phyloP scores from a whole-genome alignment of 768 basidiomycete genomes.

The Leccinum aurantiacum region DNA sequence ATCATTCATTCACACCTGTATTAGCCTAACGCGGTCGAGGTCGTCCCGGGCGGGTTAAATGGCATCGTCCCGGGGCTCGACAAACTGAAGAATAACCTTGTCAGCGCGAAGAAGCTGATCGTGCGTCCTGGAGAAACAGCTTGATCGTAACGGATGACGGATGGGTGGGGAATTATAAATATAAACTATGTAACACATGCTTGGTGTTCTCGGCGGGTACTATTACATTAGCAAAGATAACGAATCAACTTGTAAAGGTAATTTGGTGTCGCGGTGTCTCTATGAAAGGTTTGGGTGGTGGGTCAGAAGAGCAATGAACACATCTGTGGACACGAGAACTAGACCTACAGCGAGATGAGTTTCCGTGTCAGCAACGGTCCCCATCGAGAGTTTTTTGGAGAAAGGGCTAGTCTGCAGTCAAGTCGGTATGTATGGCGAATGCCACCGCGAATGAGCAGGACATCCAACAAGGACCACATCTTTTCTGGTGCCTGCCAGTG shows the following conservation, averaged over 20 bases:
- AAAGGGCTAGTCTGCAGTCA: too few species aligned
- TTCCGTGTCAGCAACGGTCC: too few species aligned
- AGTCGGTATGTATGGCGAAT: conserved; percentile 59
- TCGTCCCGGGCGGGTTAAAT: conserved; percentile 39
- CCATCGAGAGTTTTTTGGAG: too few species aligned
- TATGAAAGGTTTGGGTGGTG: conserved; percentile 41
- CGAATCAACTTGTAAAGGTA: too few species aligned
- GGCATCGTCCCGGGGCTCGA: conserved; percentile 37
- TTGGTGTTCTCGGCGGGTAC: background rate
- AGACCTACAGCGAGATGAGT: too few species aligned
- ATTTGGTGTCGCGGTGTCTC: too few species aligned
- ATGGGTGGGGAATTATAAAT: background rate
- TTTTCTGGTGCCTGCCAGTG: too few species aligned
- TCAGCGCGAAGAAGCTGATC: conserved; percentile 36
- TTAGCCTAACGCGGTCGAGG: conserved; percentile 21
- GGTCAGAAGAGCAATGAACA: conserved; percentile 7
- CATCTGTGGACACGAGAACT: too few species aligned
- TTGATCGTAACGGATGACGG: background rate
- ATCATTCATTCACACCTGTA: background rate
- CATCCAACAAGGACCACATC: too few species aligned
- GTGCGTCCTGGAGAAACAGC: conserved; percentile 34
- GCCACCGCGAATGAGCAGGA: conserved; percentile 54
- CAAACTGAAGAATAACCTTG: conserved; percentile 34
- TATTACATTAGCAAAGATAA: too few species aligned
- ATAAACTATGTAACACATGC: background rate